Base-by-base conservation (phyloP, 495 filamentous ascomycete species). In the Hamigera avellanea region DNA sequence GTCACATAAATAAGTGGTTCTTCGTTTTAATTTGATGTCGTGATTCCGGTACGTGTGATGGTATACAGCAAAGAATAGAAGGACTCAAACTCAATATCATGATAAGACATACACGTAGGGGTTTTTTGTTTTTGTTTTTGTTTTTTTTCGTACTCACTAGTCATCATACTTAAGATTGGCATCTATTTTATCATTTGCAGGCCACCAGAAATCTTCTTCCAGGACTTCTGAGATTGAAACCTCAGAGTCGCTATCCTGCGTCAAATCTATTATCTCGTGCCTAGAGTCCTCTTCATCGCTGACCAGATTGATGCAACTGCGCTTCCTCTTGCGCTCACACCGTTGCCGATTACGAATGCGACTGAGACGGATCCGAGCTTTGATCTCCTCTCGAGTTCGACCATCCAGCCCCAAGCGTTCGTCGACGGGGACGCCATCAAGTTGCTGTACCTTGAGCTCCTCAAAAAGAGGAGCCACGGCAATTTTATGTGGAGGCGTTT, bases 161-260 rank as follows among this genome's bases (percentile, higher is more conserved):
- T 31, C 40, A 18, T 38, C 37, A 14, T 46, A 14, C 2, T 39
- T 33, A 17, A 62, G 36, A 26, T 65, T 65, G 0, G 61, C 42
- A 37, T 65, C 49, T 12, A 61, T 42, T 1, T 36, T 15, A 5
- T 42, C 42, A 33, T 46, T 63, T n/a, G 43, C 42, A 14, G 62
- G 66, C 56, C 61, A 70, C 67, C 66, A 71, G 35, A 60, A 50
- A 33, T 71, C 64, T 14, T 71, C 63, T 36, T 59, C 54, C 0
- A 54, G 26, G 2, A 47, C 34, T 33, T 62, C 28, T 13, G n/a
- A 30, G 28, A n/a, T 13, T 15, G 26, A 23, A 14, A 25, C 32
- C n/a, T 52, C 49, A 6, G 37, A 16, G 17, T 51, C 49, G 8
- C 45, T 46, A 18, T 62, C 56, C 8, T 42, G 26, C 2, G 59